Conservation (phyloP, 768 basidiomycete genomes). For the Filobasidium floriforme region DNA sequence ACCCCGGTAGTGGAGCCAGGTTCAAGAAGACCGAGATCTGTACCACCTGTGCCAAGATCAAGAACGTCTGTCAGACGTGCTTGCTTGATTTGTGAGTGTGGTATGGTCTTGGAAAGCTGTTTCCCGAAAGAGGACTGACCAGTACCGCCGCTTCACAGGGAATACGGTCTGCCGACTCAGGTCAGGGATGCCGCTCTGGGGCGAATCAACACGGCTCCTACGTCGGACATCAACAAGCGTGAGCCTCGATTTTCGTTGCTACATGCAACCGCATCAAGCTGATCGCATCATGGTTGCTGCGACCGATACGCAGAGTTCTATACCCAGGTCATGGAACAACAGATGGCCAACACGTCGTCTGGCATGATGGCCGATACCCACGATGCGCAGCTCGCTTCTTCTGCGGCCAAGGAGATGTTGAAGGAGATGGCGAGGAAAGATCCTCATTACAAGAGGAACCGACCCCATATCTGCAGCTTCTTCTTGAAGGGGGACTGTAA, state of each 20-base stretch:
- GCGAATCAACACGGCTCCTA: slow-evolving; percentile 72
- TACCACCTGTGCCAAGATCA: slow-evolving; percentile 82
- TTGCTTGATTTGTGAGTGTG: slow-evolving; percentile 64
- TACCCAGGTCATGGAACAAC: slow-evolving; percentile 43
- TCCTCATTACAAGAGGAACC: slow-evolving; percentile 94
- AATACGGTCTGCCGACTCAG: slow-evolving; percentile 92
- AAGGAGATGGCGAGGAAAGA: slow-evolving; percentile 90
- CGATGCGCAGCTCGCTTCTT: slow-evolving; percentile 50
- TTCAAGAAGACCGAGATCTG: slow-evolving; percentile 97
- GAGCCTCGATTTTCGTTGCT: slow-evolving; percentile 71
- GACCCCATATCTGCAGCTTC: slow-evolving; percentile 89
- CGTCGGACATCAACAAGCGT: slow-evolving; percentile 85
- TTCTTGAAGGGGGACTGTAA: slow-evolving; percentile 91
- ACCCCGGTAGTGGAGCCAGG: slow-evolving; percentile 82
- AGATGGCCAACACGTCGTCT: slow-evolving; percentile 51
- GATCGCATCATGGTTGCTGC: background rate
- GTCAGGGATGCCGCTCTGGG: slow-evolving; percentile 92
- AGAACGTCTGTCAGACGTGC: slow-evolving; percentile 84
- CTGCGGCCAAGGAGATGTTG: slow-evolving; percentile 91
- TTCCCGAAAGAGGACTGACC: background rate
- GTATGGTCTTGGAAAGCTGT: background rate
- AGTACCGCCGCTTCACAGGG: slow-evolving; percentile 40
- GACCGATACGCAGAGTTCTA: slow-evolving; percentile 35
- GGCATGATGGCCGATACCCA: slow-evolving; percentile 25
- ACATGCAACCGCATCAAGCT: background rate